These are phyloP conservation scores for Trichoderma atrobrunneum DNA, from an alignment of 2,329 filamentous ascomycete species.

Conservation along the genomic window DNA sequence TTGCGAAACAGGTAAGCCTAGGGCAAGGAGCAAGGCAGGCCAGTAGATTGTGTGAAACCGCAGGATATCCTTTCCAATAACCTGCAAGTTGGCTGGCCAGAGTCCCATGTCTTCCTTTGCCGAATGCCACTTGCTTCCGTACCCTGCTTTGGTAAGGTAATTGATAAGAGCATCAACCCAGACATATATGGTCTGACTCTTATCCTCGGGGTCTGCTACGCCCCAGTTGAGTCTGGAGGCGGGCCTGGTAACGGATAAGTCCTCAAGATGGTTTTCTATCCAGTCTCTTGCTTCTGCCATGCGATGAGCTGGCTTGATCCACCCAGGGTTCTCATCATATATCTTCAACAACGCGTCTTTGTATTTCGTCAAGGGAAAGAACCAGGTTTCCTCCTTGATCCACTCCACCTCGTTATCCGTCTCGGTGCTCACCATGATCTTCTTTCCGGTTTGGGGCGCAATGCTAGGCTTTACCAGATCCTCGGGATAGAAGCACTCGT, in stretches of 20 bases:
- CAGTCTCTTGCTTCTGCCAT: slow-evolving; percentile 77
- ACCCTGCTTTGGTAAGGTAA: slow-evolving; percentile 85
- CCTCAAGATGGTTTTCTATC: slow-evolving; percentile 74
- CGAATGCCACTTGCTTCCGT: slow-evolving; percentile 60
- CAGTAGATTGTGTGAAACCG: slow-evolving; percentile 98
- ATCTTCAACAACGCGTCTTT: slow-evolving; percentile 74
- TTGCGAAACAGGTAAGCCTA: slow-evolving; percentile 74
- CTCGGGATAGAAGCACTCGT: slow-evolving; percentile 92
- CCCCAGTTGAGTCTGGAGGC: slow-evolving; percentile 79
- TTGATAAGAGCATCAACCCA: slow-evolving; percentile 97
- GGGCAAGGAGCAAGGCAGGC: slow-evolving; percentile 91
- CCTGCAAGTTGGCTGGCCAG: slow-evolving; percentile 90
- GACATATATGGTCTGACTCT: slow-evolving; percentile 89
- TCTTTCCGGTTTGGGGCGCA: slow-evolving; percentile 77
- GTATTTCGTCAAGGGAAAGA: slow-evolving; percentile 85
- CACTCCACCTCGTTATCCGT: slow-evolving; percentile 93
- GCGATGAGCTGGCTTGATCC: slow-evolving; percentile 68
- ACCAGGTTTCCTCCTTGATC: slow-evolving; percentile 90
- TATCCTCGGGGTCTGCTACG: slow-evolving; percentile 80
- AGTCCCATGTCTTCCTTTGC: slow-evolving; percentile 59
- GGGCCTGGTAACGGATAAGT: slow-evolving; percentile 87
- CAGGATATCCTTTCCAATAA: slow-evolving; percentile 95
- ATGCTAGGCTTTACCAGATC: slow-evolving; percentile 69
- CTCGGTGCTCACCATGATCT: slow-evolving; percentile 78
- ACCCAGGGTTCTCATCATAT: slow-evolving; percentile 73